Percentiles rank a stretch among this genome's conserved stretches.
These are phyloP conservation scores for Eucalyptus pauciflora DNA, from an alignment of 345 rosid genomes.

Conservation along the genomic window DNA sequence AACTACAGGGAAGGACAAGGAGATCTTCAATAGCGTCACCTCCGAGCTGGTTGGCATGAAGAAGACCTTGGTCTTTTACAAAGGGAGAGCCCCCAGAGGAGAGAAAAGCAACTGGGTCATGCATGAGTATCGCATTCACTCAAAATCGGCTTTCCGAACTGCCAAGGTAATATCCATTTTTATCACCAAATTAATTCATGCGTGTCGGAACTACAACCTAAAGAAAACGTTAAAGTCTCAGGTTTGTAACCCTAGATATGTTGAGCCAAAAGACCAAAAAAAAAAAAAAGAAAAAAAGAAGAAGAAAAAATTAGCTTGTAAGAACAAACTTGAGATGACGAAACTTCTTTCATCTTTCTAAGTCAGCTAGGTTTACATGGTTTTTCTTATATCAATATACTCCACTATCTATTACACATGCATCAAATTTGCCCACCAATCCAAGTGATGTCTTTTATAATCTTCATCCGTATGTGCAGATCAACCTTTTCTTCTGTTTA, in stretches of 20 bases:
- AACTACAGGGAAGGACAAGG: conserved; percentile 97
- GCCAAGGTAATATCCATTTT: conserved; percentile 38
- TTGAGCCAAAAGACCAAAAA: not conserved
- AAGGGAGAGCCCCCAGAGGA: conserved; percentile 96
- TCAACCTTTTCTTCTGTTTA: not conserved
- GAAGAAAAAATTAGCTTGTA: not conserved
- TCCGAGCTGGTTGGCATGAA: conserved; percentile 88
- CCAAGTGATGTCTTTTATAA: not conserved
- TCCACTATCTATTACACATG: not conserved
- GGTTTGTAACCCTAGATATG: not conserved
- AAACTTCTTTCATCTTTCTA: not conserved
- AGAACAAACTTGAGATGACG: not conserved
- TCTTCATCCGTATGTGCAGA: not conserved
- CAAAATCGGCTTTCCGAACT: conserved; percentile 65
- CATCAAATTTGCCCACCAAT: not conserved
- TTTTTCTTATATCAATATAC: not conserved
- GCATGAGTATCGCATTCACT: conserved; percentile 95
- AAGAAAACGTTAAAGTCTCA: not conserved
- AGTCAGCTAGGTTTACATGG: not conserved
- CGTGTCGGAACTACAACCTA: not conserved
- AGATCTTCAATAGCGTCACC: conserved; percentile 69
- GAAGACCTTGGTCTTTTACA: conserved; percentile 90
- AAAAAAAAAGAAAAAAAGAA: rapidly evolving
- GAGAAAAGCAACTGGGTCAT: conserved; percentile 97
- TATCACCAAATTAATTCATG: not conserved